These are phyloP conservation scores for Lunasporangiospora selenospora DNA, from an alignment of 192 early-diverging fungal species.

Conservation along the genomic window DNA sequence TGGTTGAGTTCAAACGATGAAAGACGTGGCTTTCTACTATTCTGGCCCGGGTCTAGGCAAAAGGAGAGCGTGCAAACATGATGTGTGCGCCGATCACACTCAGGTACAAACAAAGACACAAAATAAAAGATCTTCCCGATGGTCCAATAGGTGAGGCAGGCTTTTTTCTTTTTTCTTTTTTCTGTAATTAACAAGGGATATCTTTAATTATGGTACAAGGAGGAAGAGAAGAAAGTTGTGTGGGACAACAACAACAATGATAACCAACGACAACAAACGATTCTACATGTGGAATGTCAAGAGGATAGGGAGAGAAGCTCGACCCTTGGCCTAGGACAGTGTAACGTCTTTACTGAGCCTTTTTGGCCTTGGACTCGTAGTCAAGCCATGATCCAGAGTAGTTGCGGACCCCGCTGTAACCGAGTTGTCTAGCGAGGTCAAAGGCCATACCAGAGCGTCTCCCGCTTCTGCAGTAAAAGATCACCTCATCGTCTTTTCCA, in stretches of 20 bases:
- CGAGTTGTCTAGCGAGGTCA: slow-evolving; percentile 59
- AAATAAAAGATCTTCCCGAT: too few species aligned
- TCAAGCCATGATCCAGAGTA: slow-evolving; percentile 60
- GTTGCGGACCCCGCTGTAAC: slow-evolving; percentile 56
- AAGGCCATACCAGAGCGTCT: slow-evolving; percentile 69
- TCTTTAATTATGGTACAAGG: background rate
- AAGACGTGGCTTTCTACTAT: too few species aligned
- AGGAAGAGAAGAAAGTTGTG: background rate
- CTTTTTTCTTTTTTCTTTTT: too few species aligned
- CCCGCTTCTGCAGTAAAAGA: slow-evolving; percentile 76
- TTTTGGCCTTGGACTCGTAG: slow-evolving; percentile 51
- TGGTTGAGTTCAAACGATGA: too few species aligned
- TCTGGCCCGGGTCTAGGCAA: too few species aligned
- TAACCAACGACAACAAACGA: background rate
- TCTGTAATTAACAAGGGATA: background rate
- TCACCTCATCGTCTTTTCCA: slow-evolving; percentile 53
- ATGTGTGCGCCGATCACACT: too few species aligned
- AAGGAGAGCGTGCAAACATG: too few species aligned
- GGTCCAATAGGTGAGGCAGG: too few species aligned
- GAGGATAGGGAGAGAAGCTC: background rate
- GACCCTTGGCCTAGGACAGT: background rate
- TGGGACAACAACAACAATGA: background rate
- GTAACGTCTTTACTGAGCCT: background rate
- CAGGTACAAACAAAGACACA: too few species aligned
- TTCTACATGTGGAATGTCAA: background rate